Evolutionary conservation across 164 flowering plant genomes (phyloP).

Genomic region (Vitis vinifera): DNA sequence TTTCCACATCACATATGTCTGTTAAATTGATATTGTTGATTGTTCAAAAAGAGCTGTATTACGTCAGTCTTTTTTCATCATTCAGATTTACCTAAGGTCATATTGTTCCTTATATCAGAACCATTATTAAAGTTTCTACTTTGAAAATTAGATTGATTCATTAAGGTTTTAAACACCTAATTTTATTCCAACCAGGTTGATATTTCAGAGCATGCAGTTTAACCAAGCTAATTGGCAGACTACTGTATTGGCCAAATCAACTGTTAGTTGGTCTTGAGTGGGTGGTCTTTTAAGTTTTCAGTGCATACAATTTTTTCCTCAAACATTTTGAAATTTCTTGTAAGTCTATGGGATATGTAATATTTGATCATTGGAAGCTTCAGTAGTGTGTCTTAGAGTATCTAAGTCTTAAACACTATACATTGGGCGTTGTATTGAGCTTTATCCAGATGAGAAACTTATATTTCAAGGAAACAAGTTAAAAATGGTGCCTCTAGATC

Average conservation of each 20-base stretch:
- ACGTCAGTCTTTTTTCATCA: no score
- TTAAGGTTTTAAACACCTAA: constrained; percentile 1
- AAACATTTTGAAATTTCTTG: neutral
- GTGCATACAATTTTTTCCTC: neutral
- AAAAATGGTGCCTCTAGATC: neutral
- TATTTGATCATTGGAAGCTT: neutral
- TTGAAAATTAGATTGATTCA: no score
- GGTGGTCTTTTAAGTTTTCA: neutral
- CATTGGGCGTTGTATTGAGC: no score
- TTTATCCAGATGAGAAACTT: neutral
- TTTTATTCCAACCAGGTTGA: neutral
- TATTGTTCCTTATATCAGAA: no score
- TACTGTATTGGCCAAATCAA: neutral
- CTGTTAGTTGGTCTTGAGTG: neutral
- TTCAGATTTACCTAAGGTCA: no score
- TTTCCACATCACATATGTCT: no score
- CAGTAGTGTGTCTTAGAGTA: neutral
- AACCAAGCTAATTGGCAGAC: neutral
- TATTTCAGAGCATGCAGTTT: neutral
- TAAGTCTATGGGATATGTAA: neutral
- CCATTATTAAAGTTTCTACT: no score
- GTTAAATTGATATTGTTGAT: no score
- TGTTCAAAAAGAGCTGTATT: no score
- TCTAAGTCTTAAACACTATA: neutral
- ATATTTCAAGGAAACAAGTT: neutral